Conservation (phyloP, 805 yeast species). For the Ogataea dorogensis region DNA sequence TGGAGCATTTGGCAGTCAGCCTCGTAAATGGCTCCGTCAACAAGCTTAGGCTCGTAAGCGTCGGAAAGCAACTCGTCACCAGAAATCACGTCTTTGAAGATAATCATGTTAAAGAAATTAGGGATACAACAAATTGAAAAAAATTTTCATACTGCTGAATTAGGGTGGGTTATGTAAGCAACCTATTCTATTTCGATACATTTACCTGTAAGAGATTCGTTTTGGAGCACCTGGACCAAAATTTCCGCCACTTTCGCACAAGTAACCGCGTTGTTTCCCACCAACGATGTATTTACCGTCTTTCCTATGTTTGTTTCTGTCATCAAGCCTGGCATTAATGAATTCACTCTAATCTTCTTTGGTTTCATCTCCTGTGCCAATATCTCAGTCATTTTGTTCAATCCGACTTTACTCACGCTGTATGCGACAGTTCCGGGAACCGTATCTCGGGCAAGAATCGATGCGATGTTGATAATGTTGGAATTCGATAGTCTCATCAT, state of each 20-base stretch:
- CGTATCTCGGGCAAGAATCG: conserved; percentile 50
- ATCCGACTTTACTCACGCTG: conserved; percentile 68
- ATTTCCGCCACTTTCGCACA: conserved; percentile 16
- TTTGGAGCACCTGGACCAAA: conserved; percentile 4
- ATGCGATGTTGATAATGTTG: conserved; percentile 61
- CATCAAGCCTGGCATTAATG: conserved; percentile 66
- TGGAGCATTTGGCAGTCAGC: conserved; percentile 93
- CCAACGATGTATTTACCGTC: conserved; percentile 25
- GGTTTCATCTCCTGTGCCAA: conserved; percentile 60
- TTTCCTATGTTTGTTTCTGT: conserved; percentile 66
- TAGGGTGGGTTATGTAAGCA: conserved; percentile 11
- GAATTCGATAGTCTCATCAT: conserved; percentile 42
- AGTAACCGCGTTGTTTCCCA: conserved; percentile 8
- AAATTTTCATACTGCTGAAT: conserved; percentile 10
- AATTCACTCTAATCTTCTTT: conserved; percentile 56
- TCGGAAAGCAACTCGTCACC: conserved; percentile 96
- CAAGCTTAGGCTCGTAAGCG: conserved; percentile 87
- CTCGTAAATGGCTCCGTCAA: conserved; percentile 91
- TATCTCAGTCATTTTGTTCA: conserved; percentile 58
- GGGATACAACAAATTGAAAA: conserved; percentile 9
- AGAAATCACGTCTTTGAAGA: conserved; percentile 76
- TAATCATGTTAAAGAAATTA: conserved; percentile 32
- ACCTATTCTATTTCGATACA: conserved; percentile 11
- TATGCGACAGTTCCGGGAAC: conserved; percentile 64
- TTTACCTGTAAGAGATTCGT: conserved; percentile 13